Base-by-base conservation (phyloP, 192 early-diverging fungal species). In the Dissophora globulifera region DNA sequence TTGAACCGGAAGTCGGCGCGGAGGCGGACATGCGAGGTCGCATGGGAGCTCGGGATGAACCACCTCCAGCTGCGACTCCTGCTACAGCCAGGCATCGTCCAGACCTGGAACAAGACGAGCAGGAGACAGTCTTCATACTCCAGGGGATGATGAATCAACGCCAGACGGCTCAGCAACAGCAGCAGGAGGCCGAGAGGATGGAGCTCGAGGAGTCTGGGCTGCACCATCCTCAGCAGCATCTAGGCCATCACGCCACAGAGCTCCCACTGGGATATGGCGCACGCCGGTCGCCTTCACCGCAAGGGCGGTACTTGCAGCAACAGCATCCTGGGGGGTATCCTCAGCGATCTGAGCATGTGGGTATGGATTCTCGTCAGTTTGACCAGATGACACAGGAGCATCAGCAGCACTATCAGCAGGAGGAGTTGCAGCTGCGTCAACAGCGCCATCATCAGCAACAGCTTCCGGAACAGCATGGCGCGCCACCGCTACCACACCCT, bases 131-230 rank as follows among this genome's bases (percentile, higher is more conserved):
- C 6, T 25, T 54, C 19, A 66, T 76, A 19, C 33, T 76, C 22
- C 72, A 66, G 33, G 53, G 50, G 3, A 76, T 76, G 72, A 66
- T 55, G 29, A 54, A 62, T 22, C 42, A 71, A 49, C 49, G 66
- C 1, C 64, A 52, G 48, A 50, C 19, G 1, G 57, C 50, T n/a
- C n/a, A n/a, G n/a, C n/a, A n/a, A n/a, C n/a, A n/a, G 10, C 57
- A 50, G 13, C 65, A 59, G n/a, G 50, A 58, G 27, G 29, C 26
- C 26, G 50, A 58, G 0, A 55, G 50, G 16, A 13, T 50, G 23
- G 46, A 31, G 17, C 42, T 48, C 7, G 41, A 22, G n/a, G 51
- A 48, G 59, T 16, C 45, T 20, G 31, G 25, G 30, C 45, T 12
- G 30, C 59, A 25, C 4, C 46, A 61, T 30, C 38, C 15, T n/a